These are phyloP conservation scores for Aspergillus luchuensis DNA, from an alignment of 2,329 filamentous ascomycete species.

Conservation along the genomic window DNA sequence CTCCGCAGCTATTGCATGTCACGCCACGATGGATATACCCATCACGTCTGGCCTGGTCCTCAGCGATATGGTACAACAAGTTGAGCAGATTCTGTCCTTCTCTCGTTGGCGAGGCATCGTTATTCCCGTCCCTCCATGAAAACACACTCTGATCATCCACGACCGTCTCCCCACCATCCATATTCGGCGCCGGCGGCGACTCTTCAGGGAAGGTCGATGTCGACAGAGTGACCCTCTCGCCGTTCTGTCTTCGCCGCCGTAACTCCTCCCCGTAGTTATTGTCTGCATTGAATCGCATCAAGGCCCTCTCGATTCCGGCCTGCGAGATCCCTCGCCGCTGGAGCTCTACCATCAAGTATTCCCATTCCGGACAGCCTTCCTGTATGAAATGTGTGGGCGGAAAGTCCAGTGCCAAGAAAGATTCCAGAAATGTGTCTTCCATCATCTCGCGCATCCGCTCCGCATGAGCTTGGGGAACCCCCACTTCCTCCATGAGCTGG, in stretches of 20 bases:
- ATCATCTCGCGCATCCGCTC: conserved; percentile 47
- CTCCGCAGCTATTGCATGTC: conserved; percentile 85
- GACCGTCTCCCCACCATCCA: conserved; percentile 39
- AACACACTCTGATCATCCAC: conserved; percentile 49
- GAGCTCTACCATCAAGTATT: conserved; percentile 42
- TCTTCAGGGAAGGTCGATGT: conserved; percentile 36
- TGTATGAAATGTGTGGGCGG: conserved; percentile 39
- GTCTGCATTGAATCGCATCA: conserved; percentile 43
- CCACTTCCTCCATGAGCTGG: conserved; percentile 46
- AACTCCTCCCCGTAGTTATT: conserved; percentile 43
- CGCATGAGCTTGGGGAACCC: conserved; percentile 40
- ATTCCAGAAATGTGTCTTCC: conserved; percentile 48
- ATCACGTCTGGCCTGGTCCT: conserved; percentile 85
- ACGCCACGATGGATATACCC: conserved; percentile 92
- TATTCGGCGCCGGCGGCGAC: conserved; percentile 26
- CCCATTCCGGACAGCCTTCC: conserved; percentile 36
- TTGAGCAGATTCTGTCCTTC: conserved; percentile 79
- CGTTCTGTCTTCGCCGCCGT: conserved; percentile 41
- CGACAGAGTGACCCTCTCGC: conserved; percentile 41
- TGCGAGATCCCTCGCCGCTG: conserved; percentile 43
- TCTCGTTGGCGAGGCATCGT: conserved; percentile 42
- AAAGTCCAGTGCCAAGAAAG: conserved; percentile 46
- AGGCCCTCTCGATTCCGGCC: conserved; percentile 39
- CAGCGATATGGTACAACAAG: conserved; percentile 86
- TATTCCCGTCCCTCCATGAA: conserved; percentile 47